Percentiles rank a stretch among this genome's conserved stretches.
phyloP scores from a whole-genome alignment of 805 yeast species.

The Wickerhamiella bombiphila region DNA sequence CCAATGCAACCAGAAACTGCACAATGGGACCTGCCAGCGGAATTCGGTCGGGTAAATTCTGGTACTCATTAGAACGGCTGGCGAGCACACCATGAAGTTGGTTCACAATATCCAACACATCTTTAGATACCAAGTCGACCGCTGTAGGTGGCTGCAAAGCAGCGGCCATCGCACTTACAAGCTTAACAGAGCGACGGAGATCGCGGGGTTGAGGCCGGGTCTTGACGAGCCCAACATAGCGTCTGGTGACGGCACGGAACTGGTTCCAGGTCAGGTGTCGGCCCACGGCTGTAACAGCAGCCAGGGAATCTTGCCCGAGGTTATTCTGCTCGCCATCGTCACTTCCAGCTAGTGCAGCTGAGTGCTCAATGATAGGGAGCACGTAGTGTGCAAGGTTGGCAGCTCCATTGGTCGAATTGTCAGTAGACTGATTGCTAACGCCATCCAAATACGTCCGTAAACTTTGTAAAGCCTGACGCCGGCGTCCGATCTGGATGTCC shows the following conservation, averaged over 20 bases:
- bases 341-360: constrained; percentile 36
- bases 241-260: constrained; percentile 54
- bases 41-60: constrained; percentile 58
- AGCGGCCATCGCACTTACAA: constrained; percentile 24
- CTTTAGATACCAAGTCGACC: constrained; percentile 2
- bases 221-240: constrained; percentile 42
- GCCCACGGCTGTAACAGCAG: constrained; percentile 45
- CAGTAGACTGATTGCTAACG: constrained; percentile 26
- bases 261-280: constrained; percentile 61
- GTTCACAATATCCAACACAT: constrained; percentile 46
- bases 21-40: constrained; percentile 73
- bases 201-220: constrained; percentile 29
- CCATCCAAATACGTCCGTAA: constrained; percentile 23
- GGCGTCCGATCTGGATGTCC: constrained; percentile 74
- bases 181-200: constrained; percentile 41
- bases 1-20: constrained; percentile 47
- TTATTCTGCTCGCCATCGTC: constrained; percentile 24
- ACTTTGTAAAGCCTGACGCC: constrained; percentile 68
- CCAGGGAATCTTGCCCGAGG: constrained; percentile 34
- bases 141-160: constrained; percentile 4
- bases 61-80: constrained; percentile 46
- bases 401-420: too few relatives aligned
- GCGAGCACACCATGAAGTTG: constrained; percentile 42
- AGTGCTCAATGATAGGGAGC: constrained; percentile 74
- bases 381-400: constrained; percentile 71